Base-by-base conservation (phyloP, 1,284 basidiomycete genomes). In the Agroathelia rolfsii region DNA sequence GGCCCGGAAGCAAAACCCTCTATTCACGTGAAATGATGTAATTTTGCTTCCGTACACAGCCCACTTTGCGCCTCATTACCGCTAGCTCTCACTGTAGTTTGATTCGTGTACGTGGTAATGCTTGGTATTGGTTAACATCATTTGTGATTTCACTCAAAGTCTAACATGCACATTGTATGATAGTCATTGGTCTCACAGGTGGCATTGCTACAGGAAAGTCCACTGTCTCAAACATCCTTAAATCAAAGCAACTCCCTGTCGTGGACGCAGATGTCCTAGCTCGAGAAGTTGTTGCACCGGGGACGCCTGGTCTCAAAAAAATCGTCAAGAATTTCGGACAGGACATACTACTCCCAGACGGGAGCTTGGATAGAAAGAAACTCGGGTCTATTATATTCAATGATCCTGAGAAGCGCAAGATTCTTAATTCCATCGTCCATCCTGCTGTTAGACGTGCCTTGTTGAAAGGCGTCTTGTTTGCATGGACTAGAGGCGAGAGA, bases 131-230 rank as follows among this genome's bases (percentile, higher is more conserved):
- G n/a, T n/a, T n/a, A n/a, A n/a, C n/a, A n/a, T n/a, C n/a, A n/a
- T n/a, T n/a, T n/a, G n/a, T n/a, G n/a, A n/a, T n/a, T n/a, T n/a
- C n/a, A n/a, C n/a, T n/a, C n/a, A n/a, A n/a, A n/a, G n/a, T n/a
- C n/a, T n/a, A n/a, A n/a, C n/a, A n/a, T n/a, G n/a, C n/a, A n/a
- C n/a, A n/a, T n/a, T n/a, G n/a, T n/a, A n/a, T n/a, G n/a, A n/a
- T 27, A 94, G 92, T 97, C 40, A 75, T 97, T 41, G 94, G 94
- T 28, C 73, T 98, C 24, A 96, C 94, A 10, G 95, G 95, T 14
- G 90, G 94, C 2, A 97, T 98, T 40, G 89, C 90, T 20, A 94
- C 93, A 0, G 93, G 92, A 36, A 97, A 97, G 59, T 95, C 90
- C 3, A 88, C 90, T 11, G 93, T 93, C 16, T 89, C 92, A 0